Evolutionary conservation across 495 filamentous ascomycete genomes (phyloP).

Genomic region (Aspergillus taichungensis): DNA sequence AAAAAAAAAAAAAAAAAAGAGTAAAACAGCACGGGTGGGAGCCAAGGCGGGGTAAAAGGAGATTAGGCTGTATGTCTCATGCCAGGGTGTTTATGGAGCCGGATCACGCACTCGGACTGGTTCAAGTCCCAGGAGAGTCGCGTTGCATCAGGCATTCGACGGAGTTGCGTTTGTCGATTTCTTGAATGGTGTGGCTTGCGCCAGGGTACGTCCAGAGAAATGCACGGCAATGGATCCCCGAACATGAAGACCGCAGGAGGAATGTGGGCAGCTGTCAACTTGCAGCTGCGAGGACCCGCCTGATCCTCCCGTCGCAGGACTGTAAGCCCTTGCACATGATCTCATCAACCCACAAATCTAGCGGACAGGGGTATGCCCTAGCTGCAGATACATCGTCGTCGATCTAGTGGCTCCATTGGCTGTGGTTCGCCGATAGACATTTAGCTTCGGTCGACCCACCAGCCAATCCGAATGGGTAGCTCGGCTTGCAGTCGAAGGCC

Average conservation of each 20-base stretch:
- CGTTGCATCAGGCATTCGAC: background rate
- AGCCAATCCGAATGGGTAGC: conserved; percentile 27
- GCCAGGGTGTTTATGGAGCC: too few species aligned
- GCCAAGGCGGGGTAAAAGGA: too few species aligned
- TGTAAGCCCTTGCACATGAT: conserved; percentile 9
- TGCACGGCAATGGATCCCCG: conserved; percentile 2
- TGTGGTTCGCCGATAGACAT: conserved; percentile 14
- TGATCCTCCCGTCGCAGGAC: conserved; percentile 13
- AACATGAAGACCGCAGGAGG: conserved; percentile 5
- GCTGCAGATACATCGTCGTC: conserved; percentile 27
- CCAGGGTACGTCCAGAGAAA: conserved; percentile 1
- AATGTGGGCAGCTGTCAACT: conserved; percentile 14
- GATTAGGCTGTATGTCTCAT: too few species aligned
- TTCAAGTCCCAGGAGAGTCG: background rate
- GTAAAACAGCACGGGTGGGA: too few species aligned
- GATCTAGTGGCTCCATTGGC: conserved; percentile 24
- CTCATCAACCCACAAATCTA: conserved; percentile 8
- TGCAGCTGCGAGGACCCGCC: conserved; percentile 25
- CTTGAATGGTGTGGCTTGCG: background rate
- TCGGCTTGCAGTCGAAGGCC: conserved; percentile 11
- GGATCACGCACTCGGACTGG: too few species aligned
- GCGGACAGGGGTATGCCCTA: conserved; percentile 17
- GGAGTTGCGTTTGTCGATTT: too few species aligned
- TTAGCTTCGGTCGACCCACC: conserved; percentile 15
- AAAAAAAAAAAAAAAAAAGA: too few species aligned